Evolutionary conservation across 1,139 yeast species (phyloP).

Genomic region (Groenewaldozyma auringiensis): DNA sequence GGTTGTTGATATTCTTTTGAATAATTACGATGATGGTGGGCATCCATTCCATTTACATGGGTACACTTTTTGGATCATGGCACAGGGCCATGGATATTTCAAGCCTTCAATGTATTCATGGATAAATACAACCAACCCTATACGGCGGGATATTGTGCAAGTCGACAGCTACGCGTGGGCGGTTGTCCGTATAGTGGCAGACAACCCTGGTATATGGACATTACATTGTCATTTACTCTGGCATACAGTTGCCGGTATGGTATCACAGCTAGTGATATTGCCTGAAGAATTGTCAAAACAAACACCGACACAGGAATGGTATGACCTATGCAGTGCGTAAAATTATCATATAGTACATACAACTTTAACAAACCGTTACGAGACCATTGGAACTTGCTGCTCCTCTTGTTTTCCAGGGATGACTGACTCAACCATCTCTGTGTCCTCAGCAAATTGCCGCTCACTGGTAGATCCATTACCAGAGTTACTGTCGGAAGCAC

Average conservation of each 20-base stretch:
- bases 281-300: conserved; percentile 16
- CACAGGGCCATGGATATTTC: conserved; percentile 36
- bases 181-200: conserved; percentile 49
- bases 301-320: conserved; percentile 22
- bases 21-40: conserved; percentile 71
- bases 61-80: conserved; percentile 67
- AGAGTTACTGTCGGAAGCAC: conserved; percentile 7
- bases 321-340: conserved; percentile 14
- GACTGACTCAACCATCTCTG: conserved; percentile 62
- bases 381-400: neutral
- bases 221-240: conserved; percentile 80
- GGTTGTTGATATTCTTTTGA: conserved; percentile 60
- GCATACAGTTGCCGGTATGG: conserved; percentile 50
- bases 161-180: conserved; percentile 56
- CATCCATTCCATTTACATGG: conserved; percentile 96
- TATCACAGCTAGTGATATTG: conserved; percentile 19
- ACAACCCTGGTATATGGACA: conserved; percentile 73
- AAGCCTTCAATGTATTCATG: conserved; percentile 40
- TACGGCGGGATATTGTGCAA: conserved; percentile 57
- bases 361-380: too few species aligned
- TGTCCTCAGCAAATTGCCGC: conserved; percentile 71
- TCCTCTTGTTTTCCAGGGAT: conserved; percentile 29
- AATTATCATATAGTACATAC: neutral
- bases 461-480: conserved; percentile 36
- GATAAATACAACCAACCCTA: conserved; percentile 37